Percentiles rank a stretch among this genome's conserved stretches.
phyloP scores from a whole-genome alignment of 2,329 filamentous ascomycete genomes.

The Aspergillus clavatus region DNA sequence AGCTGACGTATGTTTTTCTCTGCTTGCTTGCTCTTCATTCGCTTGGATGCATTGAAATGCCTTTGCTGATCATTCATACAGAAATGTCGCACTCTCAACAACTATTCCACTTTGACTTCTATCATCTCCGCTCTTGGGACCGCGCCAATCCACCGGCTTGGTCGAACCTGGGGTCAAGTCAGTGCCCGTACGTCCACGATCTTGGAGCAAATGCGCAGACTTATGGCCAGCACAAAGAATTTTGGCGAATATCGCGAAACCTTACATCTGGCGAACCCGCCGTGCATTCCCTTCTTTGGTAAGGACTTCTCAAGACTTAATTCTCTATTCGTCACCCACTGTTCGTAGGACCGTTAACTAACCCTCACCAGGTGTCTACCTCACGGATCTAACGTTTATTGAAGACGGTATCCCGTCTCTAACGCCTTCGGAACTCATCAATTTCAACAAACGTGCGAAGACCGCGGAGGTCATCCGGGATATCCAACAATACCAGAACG shows the following conservation, averaged over 20 bases:
- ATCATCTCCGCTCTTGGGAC: conserved; percentile 96
- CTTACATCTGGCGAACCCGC: conserved; percentile 86
- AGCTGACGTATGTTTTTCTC: conserved; percentile 65
- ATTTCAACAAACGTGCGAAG: conserved; percentile 97
- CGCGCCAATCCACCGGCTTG: conserved; percentile 88
- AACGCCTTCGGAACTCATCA: conserved; percentile 94
- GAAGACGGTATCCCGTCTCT: conserved; percentile 96
- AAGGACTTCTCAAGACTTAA: conserved; percentile 44
- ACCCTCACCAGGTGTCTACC: conserved; percentile 67
- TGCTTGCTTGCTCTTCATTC: background rate
- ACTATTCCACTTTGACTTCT: conserved; percentile 94
- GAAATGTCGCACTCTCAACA: conserved; percentile 93
- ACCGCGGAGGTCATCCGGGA: conserved; percentile 97
- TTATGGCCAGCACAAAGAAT: conserved; percentile 98
- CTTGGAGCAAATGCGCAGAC: conserved; percentile 82
- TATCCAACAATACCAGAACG: conserved; percentile 97
- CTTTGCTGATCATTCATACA: conserved; percentile 36
- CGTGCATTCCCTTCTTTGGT: conserved; percentile 98
- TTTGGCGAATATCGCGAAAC: conserved; percentile 95
- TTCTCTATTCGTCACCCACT: background rate
- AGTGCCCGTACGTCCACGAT: conserved; percentile 75
- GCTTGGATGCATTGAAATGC: conserved; percentile 1
- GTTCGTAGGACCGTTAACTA: conserved; percentile 1
- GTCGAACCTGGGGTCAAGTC: conserved; percentile 90
- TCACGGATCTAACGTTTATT: conserved; percentile 97